These are phyloP conservation scores for Punctularia strigosozonata DNA, from an alignment of 768 basidiomycete genomes.

Conservation along the genomic window DNA sequence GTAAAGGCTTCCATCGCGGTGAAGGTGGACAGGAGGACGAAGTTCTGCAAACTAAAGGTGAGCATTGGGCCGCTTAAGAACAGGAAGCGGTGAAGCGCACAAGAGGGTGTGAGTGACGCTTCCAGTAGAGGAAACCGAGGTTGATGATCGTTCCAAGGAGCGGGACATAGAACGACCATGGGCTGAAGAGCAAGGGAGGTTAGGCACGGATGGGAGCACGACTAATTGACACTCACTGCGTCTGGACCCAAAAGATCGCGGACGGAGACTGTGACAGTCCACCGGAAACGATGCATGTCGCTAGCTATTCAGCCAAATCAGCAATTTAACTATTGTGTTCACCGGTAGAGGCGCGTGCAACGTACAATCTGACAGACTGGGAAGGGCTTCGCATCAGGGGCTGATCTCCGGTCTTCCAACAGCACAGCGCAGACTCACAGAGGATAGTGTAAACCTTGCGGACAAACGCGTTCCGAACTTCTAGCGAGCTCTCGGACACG, in stretches of 20 bases:
- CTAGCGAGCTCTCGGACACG: conserved; percentile 63
- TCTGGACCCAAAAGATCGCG: conserved; percentile 1
- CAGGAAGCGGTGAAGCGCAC: too few relatives aligned
- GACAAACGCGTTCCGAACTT: conserved; percentile 79
- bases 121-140: conserved; percentile 79
- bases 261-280: not conserved
- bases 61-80: too few relatives aligned
- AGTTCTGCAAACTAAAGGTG: too few relatives aligned
- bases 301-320: conserved; percentile 27
- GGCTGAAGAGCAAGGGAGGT: conserved; percentile 22
- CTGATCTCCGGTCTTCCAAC: not conserved
- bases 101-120: conserved; percentile 83
- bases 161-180: conserved; percentile 74
- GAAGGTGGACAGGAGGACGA: conserved; percentile 76
- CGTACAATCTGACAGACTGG: conserved; percentile 63
- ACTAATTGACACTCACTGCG: conserved; percentile 1
- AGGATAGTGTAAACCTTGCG: conserved; percentile 89
- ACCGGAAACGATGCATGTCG: conserved; percentile 73
- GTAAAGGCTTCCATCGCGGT: conserved; percentile 87
- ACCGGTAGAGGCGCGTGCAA: not conserved
- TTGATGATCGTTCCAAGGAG: conserved; percentile 71
- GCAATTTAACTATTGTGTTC: conserved; percentile 1
- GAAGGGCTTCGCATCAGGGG: not conserved
- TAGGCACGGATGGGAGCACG: not conserved
- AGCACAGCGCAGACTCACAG: conserved; percentile 37